Base-by-base conservation (phyloP, 176 grass and related monocot genomes). In the Rhynchospora breviuscula region DNA sequence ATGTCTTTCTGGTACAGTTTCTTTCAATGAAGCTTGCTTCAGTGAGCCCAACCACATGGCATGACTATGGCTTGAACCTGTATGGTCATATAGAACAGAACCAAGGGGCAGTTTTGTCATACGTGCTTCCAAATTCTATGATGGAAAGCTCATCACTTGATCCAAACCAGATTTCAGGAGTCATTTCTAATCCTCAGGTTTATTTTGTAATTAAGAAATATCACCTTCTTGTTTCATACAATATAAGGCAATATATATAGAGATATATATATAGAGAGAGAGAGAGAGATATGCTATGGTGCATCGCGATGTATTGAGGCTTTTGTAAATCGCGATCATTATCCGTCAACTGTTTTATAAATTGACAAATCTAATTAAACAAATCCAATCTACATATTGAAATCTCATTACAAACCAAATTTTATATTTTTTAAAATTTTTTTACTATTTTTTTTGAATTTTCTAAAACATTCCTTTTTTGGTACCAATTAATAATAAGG, bases 11-110 rank as follows among this genome's bases (percentile, higher is more conserved):
- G 29, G 18, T 81, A 9, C 59, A 81, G 79, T 81, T 81, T 81
- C 79, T 81, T 63, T 81, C 79, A 48, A 81, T 81, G 79, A 81
- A 81, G 59, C 60, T 81, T 65, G 40, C 79, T 65, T 12, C 13
- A 35, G 59, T 61, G 57, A 44, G 17, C 31, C 57, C 57, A 22
- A 10, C 7, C 43, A 80, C 33, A 80, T 63, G 78, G 17, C 14
- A 63, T 35, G 57, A 60, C 31, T 80, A 60, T 63, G 57, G 78
- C 25, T 62, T 80, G 57, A 80, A 80, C 29, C 53, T 80, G 1
- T 80, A 46, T 80, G 59, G 43, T 43, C 59, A 65, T 48, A 81
- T n/a, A 46, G n/a, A 65, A 62, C 15, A 14, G 40, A 63, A 60
- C 40, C 78, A 47, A 59, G 78, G 8, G 31, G 33, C 8, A 45